Evolutionary conservation across 768 basidiomycete genomes (phyloP).

Genomic region (Sutorius australiensis): DNA sequence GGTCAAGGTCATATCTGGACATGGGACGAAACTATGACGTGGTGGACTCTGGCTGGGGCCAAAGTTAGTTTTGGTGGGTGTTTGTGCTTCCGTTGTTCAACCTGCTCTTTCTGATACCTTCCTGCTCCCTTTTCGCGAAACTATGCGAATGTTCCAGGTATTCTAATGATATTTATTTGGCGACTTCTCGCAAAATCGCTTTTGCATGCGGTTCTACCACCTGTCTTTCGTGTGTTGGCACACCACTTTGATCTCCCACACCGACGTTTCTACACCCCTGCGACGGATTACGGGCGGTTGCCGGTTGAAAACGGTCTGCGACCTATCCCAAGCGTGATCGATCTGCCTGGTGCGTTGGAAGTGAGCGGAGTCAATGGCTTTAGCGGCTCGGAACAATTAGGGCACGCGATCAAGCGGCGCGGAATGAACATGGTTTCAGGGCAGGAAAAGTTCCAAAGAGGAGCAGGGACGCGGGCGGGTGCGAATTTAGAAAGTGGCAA

Average conservation of each 20-base stretch:
- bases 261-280: conserved; percentile 85
- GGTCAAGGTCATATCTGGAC: conserved; percentile 42
- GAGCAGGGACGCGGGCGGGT: conserved; percentile 28
- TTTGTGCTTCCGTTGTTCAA: not conserved
- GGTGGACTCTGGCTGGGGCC: conserved; percentile 35
- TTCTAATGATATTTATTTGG: conserved; percentile 81
- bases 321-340: conserved; percentile 83
- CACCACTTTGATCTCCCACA: conserved; percentile 69
- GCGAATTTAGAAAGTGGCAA: conserved; percentile 24
- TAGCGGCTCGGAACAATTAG: conserved; percentile 34
- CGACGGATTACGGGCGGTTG: conserved; percentile 78
- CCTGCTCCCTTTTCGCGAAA: not conserved
- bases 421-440: conserved; percentile 7
- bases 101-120: not conserved
- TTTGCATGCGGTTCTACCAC: conserved; percentile 73
- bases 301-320: conserved; percentile 58
- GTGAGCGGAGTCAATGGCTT: conserved; percentile 38
- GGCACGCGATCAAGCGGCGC: conserved; percentile 28
- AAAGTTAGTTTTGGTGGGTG: conserved; percentile 43
- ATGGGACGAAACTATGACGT: conserved; percentile 32
- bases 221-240: conserved; percentile 74
- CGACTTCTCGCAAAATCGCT: conserved; percentile 79
- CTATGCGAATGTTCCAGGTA: conserved; percentile 42
- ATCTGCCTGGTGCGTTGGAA: conserved; percentile 52
- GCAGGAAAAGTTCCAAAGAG: conserved; percentile 5